Percentiles rank a stretch among this genome's conserved stretches.
phyloP scores from a whole-genome alignment of 2,329 filamentous ascomycete genomes.

The Neocatenulostroma microsporum region DNA sequence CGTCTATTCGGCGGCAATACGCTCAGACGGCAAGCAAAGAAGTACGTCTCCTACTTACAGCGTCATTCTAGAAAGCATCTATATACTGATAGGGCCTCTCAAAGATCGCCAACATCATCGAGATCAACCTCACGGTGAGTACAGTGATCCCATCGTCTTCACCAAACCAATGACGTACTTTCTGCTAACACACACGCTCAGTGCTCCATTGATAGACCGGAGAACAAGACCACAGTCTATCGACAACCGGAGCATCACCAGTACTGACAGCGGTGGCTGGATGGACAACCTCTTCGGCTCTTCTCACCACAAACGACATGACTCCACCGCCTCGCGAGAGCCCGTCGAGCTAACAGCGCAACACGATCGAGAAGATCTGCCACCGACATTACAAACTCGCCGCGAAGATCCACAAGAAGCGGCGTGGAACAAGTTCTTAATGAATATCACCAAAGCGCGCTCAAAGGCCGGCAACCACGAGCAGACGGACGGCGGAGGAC shows the following conservation, averaged over 20 bases:
- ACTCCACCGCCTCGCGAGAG: constrained; percentile 18
- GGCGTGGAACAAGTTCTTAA: constrained; percentile 28
- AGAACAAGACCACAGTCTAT: constrained; percentile 20
- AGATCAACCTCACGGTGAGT: constrained; percentile 19
- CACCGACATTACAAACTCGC: constrained; percentile 24
- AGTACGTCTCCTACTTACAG: neutral
- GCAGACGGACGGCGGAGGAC: constrained; percentile 59
- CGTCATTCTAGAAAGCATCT: neutral
- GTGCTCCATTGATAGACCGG: constrained; percentile 6
- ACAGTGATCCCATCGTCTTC: no score
- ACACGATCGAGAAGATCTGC: constrained; percentile 25
- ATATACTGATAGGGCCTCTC: no score
- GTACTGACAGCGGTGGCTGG: constrained; percentile 23
- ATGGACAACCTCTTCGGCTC: constrained; percentile 10
- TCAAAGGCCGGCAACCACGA: constrained; percentile 20
- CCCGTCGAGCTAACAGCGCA: constrained; percentile 28
- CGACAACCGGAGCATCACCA: constrained; percentile 19
- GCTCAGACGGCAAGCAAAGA: constrained; percentile 2
- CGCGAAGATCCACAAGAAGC: constrained; percentile 24
- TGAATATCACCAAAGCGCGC: constrained; percentile 21
- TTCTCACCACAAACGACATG: constrained; percentile 9
- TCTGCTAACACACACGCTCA: neutral
- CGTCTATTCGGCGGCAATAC: constrained; percentile 26
- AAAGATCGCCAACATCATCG: constrained; percentile 16
- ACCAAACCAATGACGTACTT: neutral